Base-by-base conservation (phyloP, 2,329 filamentous ascomycete species). In the Fusarium sp. region DNA sequence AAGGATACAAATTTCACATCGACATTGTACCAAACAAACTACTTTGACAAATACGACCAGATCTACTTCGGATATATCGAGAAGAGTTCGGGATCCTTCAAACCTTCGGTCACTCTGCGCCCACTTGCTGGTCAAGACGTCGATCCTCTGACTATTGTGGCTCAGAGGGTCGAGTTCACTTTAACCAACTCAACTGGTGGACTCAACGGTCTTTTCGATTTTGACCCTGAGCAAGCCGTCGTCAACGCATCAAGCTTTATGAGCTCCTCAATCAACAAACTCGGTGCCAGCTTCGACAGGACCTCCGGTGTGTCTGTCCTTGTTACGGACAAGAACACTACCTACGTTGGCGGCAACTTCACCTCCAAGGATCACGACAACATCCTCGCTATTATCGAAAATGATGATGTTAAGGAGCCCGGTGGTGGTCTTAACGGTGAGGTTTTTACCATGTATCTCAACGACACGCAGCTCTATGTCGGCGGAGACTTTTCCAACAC, bases 11-110 rank as follows among this genome's bases (percentile, higher is more conserved):
- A 86, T 7, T 84, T 89, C 59, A 85, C 87, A 30, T 88, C 84
- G 1, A 85, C 87, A 1, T 82, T 97, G 9, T 97, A 87, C 77
- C 96, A 99, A 79, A 97, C 94, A 18, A 99, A 99, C 80, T 87
- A 97, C 77, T 97, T 91, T 78, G 95, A 98, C 83, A 99, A 99
- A 80, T 98, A 97, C 76, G 96, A 99, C 76, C 90, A 92, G 71
- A 89, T 99, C 61, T 97, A 94, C 80, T 91, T 91, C 70, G 96
- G 94, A 46, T 89, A 89, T 70, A 89, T 99, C 55, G 93, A 98
- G 76, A 89, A 90, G 55, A 89, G 87, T 54, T 90, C 88, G 11
- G 83, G 82, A 66, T 86, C 86, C 20, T 97, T 97, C 83, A 89
- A 89, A 41, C 93, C 95, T 15, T 88, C 88, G 6, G 89, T 99